Base-by-base conservation (phyloP, 2,329 filamentous ascomycete genomes). In the Alternaria triticina region DNA sequence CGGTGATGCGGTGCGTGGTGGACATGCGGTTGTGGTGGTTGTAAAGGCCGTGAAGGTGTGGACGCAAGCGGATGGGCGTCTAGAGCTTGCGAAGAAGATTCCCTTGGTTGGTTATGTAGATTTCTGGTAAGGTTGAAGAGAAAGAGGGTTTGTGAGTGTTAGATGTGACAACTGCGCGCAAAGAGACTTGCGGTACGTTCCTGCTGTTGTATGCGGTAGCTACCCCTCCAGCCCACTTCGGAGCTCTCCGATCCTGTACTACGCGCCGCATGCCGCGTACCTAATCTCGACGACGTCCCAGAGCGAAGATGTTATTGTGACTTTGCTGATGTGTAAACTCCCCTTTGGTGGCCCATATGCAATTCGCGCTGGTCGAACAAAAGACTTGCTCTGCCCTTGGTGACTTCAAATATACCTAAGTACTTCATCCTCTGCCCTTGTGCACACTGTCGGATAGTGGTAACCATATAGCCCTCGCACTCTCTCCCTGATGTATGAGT, bases 1-100 rank as follows among this genome's bases (percentile, higher is more conserved):
- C 65, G 64, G 63, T 17, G 62, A 77, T 57, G 64, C 75, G 72
- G 33, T 57, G 54, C 23, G 63, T 28, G 27, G 61, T 51, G 57
- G 69, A 65, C 73, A 75, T 75, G 59, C 54, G 54, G 25, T 10
- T 13, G 51, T 22, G 33, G 23, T 20, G 7, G 23, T n/a, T n/a
- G n/a, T n/a, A n/a, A n/a, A n/a, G n/a, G n/a, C n/a, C n/a, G n/a
- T n/a, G n/a, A n/a, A n/a, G n/a, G n/a, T n/a, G n/a, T n/a, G n/a
- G n/a, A n/a, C n/a, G n/a, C n/a, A n/a, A n/a, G n/a, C n/a, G n/a
- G n/a, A n/a, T n/a, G n/a, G n/a, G n/a, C n/a, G n/a, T n/a, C n/a
- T n/a, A n/a, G n/a, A n/a, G n/a, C n/a, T n/a, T n/a, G n/a, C n/a
- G n/a, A n/a, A n/a, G n/a, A n/a, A n/a, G n/a, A n/a, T n/a, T n/a